Evolutionary conservation across 768 basidiomycete species (phyloP).

Genomic region (Calocybe cyanea): DNA sequence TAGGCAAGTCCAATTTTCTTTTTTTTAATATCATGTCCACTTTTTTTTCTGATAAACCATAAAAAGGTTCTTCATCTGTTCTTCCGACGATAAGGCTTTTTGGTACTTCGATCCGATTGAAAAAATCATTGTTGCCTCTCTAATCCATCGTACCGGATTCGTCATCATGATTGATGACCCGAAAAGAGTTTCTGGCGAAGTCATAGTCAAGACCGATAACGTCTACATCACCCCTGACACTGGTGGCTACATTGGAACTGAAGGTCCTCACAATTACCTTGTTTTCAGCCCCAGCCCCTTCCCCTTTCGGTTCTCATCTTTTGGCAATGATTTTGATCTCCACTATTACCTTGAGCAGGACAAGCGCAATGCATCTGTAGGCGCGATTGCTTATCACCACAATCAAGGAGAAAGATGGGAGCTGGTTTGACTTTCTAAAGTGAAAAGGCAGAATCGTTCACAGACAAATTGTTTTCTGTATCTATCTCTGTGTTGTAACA

Average conservation of each 20-base stretch:
- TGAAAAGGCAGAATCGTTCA: no score
- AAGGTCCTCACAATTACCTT: neutral
- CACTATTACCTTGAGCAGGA: no score
- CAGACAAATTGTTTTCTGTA: no score
- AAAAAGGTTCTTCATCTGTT: neutral
- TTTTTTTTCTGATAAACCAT: neutral
- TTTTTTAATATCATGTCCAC: neutral
- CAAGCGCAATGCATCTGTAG: no score
- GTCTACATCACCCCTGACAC: neutral
- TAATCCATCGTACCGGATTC: neutral
- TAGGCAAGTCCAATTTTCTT: no score
- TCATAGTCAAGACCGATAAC: neutral
- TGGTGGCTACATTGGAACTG: neutral
- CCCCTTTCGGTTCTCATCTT: conserved; percentile 4
- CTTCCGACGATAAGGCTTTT: neutral
- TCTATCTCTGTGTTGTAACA: no score
- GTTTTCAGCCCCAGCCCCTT: neutral
- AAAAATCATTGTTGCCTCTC: neutral
- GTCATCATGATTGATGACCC: neutral
- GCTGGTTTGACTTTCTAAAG: no score
- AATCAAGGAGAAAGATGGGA: neutral
- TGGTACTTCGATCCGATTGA: neutral
- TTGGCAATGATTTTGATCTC: conserved; percentile 1
- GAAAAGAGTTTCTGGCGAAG: neutral
- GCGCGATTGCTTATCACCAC: neutral